phyloP scores from a whole-genome alignment of 768 basidiomycete species.

The Tremella fuciformis region DNA sequence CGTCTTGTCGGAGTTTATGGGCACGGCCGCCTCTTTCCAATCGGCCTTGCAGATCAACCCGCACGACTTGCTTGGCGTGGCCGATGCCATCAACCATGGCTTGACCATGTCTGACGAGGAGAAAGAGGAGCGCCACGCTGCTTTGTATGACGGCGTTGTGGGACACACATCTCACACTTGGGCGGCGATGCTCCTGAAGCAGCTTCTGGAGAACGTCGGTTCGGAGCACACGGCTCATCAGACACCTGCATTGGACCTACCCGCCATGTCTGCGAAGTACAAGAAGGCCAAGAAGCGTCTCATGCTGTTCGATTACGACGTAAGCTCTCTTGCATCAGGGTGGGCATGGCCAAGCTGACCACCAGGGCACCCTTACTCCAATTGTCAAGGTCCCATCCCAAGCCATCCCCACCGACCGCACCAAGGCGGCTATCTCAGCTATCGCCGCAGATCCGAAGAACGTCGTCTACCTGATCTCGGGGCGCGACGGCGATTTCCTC shows the following conservation, averaged over 20 bases:
- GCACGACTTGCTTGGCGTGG: slow-evolving; percentile 90
- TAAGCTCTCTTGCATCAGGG: slow-evolving; percentile 53
- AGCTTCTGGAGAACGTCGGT: slow-evolving; percentile 77
- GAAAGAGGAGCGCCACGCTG: slow-evolving; percentile 69
- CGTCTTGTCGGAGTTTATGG: slow-evolving; percentile 96
- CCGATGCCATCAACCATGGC: slow-evolving; percentile 83
- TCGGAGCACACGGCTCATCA: slow-evolving; percentile 73
- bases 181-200: slow-evolving; percentile 84
- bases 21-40: slow-evolving; percentile 86
- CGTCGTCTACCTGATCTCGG: slow-evolving; percentile 94
- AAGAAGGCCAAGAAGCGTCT: slow-evolving; percentile 71
- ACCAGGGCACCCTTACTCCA: slow-evolving; percentile 87
- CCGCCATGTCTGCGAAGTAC: slow-evolving; percentile 63
- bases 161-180: slow-evolving; percentile 94
- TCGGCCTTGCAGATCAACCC: slow-evolving; percentile 90
- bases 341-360: slow-evolving; percentile 9
- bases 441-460: slow-evolving; percentile 80
- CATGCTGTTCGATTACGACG: slow-evolving; percentile 94
- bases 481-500: slow-evolving; percentile 87
- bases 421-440: slow-evolving; percentile 69
- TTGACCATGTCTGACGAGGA: slow-evolving; percentile 75
- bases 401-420: slow-evolving; percentile 72
- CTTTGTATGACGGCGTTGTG: slow-evolving; percentile 75
- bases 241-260: slow-evolving; percentile 76
- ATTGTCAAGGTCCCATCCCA: slow-evolving; percentile 91